Percentiles rank a stretch among this genome's conserved stretches.
Evolutionary conservation across 2,329 filamentous ascomycete species (phyloP).

Genomic region (Didymella keratinophila): DNA sequence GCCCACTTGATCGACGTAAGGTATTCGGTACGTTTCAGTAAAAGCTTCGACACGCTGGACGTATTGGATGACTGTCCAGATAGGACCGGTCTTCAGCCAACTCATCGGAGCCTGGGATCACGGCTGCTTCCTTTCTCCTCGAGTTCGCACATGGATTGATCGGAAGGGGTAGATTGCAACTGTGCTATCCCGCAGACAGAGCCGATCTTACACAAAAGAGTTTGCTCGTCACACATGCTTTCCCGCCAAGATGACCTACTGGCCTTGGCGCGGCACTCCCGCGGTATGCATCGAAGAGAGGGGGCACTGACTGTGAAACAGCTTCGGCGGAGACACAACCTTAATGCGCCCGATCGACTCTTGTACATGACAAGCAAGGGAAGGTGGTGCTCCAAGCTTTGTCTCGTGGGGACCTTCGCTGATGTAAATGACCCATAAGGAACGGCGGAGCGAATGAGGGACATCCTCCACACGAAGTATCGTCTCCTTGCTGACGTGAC

Average conservation of each 20-base stretch:
- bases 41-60: neutral
- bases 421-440: neutral
- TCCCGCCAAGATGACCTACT: constrained; percentile 32
- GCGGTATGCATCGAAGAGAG: constrained; percentile 8
- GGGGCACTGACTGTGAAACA: constrained; percentile 13
- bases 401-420: neutral
- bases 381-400: neutral
- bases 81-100: neutral
- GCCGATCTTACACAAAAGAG: constrained; percentile 22
- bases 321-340: constrained; percentile 2
- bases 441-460: neutral
- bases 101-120: too few species aligned
- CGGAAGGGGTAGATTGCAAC: neutral
- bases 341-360: constrained; percentile 13
- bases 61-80: neutral
- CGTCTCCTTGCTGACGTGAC: neutral
- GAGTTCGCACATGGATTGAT: neutral
- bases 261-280: constrained; percentile 30
- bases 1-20: neutral
- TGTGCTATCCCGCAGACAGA: neutral
- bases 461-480: neutral
- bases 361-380: constrained; percentile 30
- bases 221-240: constrained; percentile 21
- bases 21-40: neutral
- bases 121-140: neutral